phyloP scores from a whole-genome alignment of 805 yeast species.

The Yarrowia hollandica region DNA sequence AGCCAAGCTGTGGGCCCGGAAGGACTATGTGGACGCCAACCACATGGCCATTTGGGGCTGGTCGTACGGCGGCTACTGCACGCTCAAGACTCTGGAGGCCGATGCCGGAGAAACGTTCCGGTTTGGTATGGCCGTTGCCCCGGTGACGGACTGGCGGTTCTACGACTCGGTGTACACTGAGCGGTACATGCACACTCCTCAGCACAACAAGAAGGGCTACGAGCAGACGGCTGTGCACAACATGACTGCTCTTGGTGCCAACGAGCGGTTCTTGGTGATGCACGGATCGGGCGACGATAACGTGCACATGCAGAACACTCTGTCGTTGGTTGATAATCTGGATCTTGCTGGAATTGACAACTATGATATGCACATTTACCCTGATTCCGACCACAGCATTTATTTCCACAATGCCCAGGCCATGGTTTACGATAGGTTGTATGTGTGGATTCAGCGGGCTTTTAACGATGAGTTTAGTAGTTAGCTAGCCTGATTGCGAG shows the following conservation, averaged over 20 bases:
- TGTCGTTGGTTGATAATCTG: conserved; percentile 72
- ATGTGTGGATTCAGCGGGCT: conserved; percentile 59
- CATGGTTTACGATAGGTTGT: conserved; percentile 69
- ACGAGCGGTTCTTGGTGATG: conserved; percentile 75
- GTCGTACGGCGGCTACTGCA: conserved; percentile 96
- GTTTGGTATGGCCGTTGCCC: conserved; percentile 95
- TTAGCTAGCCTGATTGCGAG: too few relatives aligned
- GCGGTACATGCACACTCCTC: conserved; percentile 87
- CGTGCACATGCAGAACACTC: conserved; percentile 89
- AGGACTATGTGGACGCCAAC: conserved; percentile 62
- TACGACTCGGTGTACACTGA: conserved; percentile 95
- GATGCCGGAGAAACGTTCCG: conserved; percentile 75
- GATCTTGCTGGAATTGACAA: conserved; percentile 77
- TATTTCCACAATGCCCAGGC: conserved; percentile 73
- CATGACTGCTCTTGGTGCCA: conserved; percentile 54
- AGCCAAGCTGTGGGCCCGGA: conserved; percentile 67
- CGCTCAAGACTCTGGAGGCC: conserved; percentile 81
- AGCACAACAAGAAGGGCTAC: conserved; percentile 65
- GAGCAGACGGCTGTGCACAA: conserved; percentile 55
- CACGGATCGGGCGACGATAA: conserved; percentile 98
- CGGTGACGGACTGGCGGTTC: conserved; percentile 91
- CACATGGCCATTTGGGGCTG: conserved; percentile 94
- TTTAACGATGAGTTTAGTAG: conserved; percentile 35
- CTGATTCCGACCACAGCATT: conserved; percentile 90
- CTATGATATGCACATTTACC: conserved; percentile 85